Conservation (phyloP, 352 stramenopile genomes). For the Phytophthora brassicae region DNA sequence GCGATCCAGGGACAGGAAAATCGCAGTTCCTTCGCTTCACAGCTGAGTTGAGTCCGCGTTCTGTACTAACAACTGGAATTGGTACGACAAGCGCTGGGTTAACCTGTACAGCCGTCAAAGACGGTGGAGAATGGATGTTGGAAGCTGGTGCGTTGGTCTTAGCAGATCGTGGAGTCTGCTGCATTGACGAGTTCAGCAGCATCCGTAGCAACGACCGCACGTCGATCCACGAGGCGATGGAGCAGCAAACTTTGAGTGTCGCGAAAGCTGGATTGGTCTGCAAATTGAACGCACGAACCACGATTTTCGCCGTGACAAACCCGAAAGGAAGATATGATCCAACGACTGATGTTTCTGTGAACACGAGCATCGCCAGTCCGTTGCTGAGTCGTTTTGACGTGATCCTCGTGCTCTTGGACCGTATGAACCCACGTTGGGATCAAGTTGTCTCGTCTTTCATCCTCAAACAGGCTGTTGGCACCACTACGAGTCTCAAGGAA, state of each 20-base stretch:
- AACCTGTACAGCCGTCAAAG: conserved; percentile 96
- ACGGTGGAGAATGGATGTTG: conserved; percentile 95
- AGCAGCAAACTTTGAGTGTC: conserved; percentile 97
- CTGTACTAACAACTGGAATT: conserved; percentile 96
- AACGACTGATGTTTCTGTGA: conserved; percentile 88
- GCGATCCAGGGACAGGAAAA: conserved; percentile 86
- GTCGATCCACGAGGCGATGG: conserved; percentile 97
- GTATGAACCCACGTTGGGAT: conserved; percentile 87
- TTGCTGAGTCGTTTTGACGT: conserved; percentile 98
- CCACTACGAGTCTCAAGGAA: conserved; percentile 33
- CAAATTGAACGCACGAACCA: conserved; percentile 95
- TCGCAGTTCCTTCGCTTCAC: conserved; percentile 97
- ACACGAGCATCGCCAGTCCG: conserved; percentile 95
- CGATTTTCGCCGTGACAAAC: conserved; percentile 96
- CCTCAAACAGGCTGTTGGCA: conserved; percentile 80
- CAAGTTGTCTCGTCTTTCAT: conserved; percentile 95
- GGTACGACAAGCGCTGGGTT: conserved; percentile 96
- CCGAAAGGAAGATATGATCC: conserved; percentile 88
- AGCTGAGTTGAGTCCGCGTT: conserved; percentile 92
- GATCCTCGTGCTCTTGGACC: conserved; percentile 95
- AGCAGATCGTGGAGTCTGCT: conserved; percentile 92
- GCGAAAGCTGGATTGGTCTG: conserved; percentile 97
- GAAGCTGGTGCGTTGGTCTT: conserved; percentile 95
- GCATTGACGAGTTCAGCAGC: conserved; percentile 98
- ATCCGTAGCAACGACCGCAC: conserved; percentile 93